A percentile compares a stretch with the other conserved stretches of the same genome.
phyloP scores from a whole-genome alignment of 352 stramenopile genomes.

The Saprolegnia parasitica region DNA sequence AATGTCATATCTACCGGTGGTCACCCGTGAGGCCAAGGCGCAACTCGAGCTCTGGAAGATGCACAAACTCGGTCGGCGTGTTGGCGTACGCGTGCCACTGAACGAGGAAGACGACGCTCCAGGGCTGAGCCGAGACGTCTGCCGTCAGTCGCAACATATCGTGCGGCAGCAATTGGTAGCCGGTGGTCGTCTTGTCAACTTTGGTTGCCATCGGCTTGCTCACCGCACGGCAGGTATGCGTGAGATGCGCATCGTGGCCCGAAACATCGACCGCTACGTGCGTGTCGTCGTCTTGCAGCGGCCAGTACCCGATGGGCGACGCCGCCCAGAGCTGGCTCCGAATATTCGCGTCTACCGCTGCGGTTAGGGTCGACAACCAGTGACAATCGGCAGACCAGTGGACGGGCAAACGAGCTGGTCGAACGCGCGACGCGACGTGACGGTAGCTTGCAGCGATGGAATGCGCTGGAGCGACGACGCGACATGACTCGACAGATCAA shows the following conservation, averaged over 20 bases:
- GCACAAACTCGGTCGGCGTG: background rate
- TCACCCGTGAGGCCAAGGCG: background rate
- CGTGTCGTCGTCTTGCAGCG: slow-evolving; percentile 19
- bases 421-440: background rate
- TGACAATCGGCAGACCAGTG: too few relatives aligned
- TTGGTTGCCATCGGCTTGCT: slow-evolving; percentile 14
- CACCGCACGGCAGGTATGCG: background rate
- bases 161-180: slow-evolving; percentile 6
- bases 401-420: background rate
- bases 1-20: background rate
- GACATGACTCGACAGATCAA: slow-evolving; percentile 12
- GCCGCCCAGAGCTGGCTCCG: background rate
- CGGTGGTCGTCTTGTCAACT: background rate
- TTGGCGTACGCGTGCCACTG: background rate
- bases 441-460: background rate
- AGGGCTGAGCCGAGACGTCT: background rate
- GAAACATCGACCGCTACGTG: slow-evolving; percentile 13
- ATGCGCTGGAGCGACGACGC: slow-evolving; percentile 4
- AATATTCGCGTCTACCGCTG: background rate
- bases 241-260: slow-evolving; percentile 3
- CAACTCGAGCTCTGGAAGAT: background rate
- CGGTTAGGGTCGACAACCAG: too few relatives aligned
- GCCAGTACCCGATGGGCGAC: slow-evolving; percentile 12
- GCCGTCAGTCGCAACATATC: too few relatives aligned
- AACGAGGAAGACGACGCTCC: slow-evolving; percentile 5